These are phyloP conservation scores for Exutisphaerella laricina DNA, from an alignment of 2,329 filamentous ascomycete genomes.

Conservation along the genomic window DNA sequence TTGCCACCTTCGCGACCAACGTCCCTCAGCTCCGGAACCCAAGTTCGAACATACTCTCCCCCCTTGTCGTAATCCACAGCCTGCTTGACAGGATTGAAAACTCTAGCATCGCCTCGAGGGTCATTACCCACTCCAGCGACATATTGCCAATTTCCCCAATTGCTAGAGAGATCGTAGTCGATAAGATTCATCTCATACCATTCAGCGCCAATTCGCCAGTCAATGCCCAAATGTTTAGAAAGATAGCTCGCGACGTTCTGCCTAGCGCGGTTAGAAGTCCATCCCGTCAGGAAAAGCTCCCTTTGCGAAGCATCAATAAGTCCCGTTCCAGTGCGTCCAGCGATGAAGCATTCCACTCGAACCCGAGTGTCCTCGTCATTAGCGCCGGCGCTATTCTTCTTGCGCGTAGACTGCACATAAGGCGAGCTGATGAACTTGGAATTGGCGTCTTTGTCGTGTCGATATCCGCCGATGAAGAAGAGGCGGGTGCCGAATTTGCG, in stretches of 20 bases:
- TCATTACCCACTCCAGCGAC: slow-evolving; percentile 75
- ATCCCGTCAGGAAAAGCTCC: slow-evolving; percentile 69
- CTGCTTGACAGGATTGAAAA: slow-evolving; percentile 79
- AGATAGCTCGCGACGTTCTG: slow-evolving; percentile 74
- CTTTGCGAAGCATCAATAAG: slow-evolving; percentile 73
- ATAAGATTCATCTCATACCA: slow-evolving; percentile 73
- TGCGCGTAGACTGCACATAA: slow-evolving; percentile 27
- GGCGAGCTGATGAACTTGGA: slow-evolving; percentile 34
- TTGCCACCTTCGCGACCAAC: slow-evolving; percentile 36
- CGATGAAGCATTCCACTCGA: slow-evolving; percentile 53
- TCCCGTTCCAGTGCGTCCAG: slow-evolving; percentile 67
- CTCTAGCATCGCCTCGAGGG: slow-evolving; percentile 62
- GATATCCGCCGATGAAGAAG: slow-evolving; percentile 62
- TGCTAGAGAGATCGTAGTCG: slow-evolving; percentile 70
- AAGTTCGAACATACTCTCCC: slow-evolving; percentile 64
- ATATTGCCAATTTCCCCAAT: slow-evolving; percentile 71
- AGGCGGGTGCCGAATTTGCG: slow-evolving; percentile 62
- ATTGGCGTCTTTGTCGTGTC: slow-evolving; percentile 36
- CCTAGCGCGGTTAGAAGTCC: slow-evolving; percentile 68
- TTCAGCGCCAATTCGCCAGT: slow-evolving; percentile 76
- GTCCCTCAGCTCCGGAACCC: slow-evolving; percentile 62
- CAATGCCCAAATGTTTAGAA: slow-evolving; percentile 65
- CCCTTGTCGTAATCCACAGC: slow-evolving; percentile 68
- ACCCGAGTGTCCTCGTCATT: slow-evolving; percentile 37
- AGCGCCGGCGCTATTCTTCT: slow-evolving; percentile 41